Percentiles rank a stretch among this genome's conserved stretches.
phyloP scores from a whole-genome alignment of 1,284 basidiomycete genomes.

The Cutaneotrichosporon cyanovorans region DNA sequence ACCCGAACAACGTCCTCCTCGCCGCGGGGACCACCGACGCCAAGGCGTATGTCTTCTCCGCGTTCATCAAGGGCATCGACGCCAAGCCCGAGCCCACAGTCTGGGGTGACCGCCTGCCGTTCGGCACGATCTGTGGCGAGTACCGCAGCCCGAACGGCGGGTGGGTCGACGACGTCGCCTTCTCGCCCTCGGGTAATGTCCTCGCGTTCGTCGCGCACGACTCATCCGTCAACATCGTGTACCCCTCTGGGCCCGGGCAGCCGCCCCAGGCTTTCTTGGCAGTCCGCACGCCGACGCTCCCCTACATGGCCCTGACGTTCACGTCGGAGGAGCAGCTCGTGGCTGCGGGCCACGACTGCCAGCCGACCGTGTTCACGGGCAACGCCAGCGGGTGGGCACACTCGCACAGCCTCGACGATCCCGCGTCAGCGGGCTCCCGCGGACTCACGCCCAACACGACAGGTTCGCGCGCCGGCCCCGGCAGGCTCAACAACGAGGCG shows the following conservation, averaged over 20 bases:
- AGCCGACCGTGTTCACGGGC: constrained; percentile 79
- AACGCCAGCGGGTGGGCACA: constrained; percentile 64
- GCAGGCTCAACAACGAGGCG: constrained; percentile 84
- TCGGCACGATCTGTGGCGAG: constrained; percentile 96
- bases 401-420: constrained; percentile 74
- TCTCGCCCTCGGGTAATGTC: constrained; percentile 87
- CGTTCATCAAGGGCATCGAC: constrained; percentile 99
- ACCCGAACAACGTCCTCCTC: constrained; percentile 92
- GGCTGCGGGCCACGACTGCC: constrained; percentile 96
- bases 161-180: constrained; percentile 93
- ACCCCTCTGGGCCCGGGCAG: constrained; percentile 59
- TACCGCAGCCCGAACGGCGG: constrained; percentile 81
- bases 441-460: constrained; percentile 35
- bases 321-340: constrained; percentile 71
- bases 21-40: constrained; percentile 92
- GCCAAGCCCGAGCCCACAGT: constrained; percentile 81
- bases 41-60: constrained; percentile 95
- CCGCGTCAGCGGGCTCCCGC: constrained; percentile 33
- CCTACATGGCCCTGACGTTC: constrained; percentile 76
- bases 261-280: constrained; percentile 54
- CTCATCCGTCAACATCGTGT: constrained; percentile 80
- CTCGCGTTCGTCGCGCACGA: constrained; percentile 92
- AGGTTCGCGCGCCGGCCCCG: constrained; percentile 49
- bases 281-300: constrained; percentile 68
- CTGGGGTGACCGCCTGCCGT: constrained; percentile 96